Conservation (phyloP, 208 protist genomes). For the Trichomonas gallinae region DNA sequence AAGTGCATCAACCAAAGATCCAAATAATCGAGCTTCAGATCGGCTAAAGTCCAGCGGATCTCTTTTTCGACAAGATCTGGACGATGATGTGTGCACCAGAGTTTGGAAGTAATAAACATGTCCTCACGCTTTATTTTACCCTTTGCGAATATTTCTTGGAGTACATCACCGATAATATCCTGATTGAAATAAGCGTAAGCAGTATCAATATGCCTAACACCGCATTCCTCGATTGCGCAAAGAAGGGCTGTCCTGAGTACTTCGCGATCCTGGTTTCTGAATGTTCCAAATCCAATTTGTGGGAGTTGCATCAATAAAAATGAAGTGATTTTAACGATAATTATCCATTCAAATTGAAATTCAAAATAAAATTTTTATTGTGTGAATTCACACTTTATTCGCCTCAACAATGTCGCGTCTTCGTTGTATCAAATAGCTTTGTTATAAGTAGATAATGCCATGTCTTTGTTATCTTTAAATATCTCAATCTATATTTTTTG, state of each 20-base stretch:
- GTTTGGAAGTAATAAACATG: neutral
- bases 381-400: neutral
- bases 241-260: neutral
- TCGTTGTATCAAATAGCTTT: too few species aligned
- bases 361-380: too few species aligned
- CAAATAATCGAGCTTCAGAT: slow-evolving; percentile 26
- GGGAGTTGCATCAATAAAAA: neutral
- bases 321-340: neutral
- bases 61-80: neutral
- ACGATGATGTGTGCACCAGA: neutral
- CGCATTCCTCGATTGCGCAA: slow-evolving; percentile 7
- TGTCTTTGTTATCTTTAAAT: too few species aligned
- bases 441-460: too few species aligned
- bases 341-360: neutral
- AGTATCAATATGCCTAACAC: slow-evolving; percentile 32
- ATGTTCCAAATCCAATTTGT: neutral
- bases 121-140: neutral
- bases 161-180: slow-evolving; percentile 24
- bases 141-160: slow-evolving; percentile 9
- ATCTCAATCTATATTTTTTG: too few species aligned
- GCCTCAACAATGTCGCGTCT: too few species aligned
- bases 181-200: slow-evolving; percentile 28
- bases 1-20: slow-evolving; percentile 15
- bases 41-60: neutral
- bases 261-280: neutral